Evolutionary conservation across 108 stramenopile genomes (phyloP), one percentile per base, ranked within the genome.

Genomic region (Nitzschia putrida): DNA sequence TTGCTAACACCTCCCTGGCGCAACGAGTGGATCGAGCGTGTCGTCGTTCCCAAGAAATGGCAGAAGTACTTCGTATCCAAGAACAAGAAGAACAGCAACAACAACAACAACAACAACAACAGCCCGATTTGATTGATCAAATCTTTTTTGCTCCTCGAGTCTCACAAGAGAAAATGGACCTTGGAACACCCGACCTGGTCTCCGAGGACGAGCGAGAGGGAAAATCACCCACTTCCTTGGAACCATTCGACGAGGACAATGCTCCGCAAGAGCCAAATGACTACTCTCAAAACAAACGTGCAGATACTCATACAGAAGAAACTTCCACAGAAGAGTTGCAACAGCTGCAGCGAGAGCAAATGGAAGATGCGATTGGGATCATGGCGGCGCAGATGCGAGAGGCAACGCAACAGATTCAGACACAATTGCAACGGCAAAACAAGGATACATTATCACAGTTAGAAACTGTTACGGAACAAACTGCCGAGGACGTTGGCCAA

Each of bases 301-400:
- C 21, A 8, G 23, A 16, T 56, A 23, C 13, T n/a, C 22, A 20
- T 0, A 53, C 65, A 3, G 14, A 42, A 12, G 18, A 50, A 2
- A 57, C 38, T 45, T 41, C 68, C 25, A 34, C 78, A 12, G 56
- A 83, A 55, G 84, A 85, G 60, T 66, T 91, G 29, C 90, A 91
- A 78, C 73, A 91, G 60, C 66, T 68, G 38, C 90, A 91, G 67
- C 90, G 86, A 23, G 74, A 91, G 61, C 83, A 88, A 68, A 86
- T 91, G 50, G 85, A 91, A 77, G 78, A 83, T 42, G 90, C 88
- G 18, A 85, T 91, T 23, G 64, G 80, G 8, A 61, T 74, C 24
- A 86, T 91, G 83, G 90, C 87, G 12, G 9, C 57, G 9, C 81
- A 83, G 56, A 83, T 91, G 73, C 87, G 87, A 61, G 78, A 83